Evolutionary conservation across 2,329 filamentous ascomycete species (phyloP), one percentile per base, ranked within the genome.

Genomic region (Lasiodiplodia hormozganensis): DNA sequence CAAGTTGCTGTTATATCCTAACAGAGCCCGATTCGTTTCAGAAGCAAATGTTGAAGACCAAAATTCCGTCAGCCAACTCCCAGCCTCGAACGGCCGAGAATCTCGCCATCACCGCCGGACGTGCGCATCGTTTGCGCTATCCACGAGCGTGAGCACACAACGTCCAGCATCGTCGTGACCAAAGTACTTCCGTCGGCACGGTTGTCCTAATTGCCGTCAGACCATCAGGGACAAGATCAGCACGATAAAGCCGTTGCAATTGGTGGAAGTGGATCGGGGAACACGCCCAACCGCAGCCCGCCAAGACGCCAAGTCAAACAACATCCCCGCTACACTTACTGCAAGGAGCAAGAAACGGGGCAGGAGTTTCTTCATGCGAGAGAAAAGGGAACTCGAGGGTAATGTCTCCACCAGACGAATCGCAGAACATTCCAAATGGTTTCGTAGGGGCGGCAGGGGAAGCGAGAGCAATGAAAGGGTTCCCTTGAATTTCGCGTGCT

Each of bases 251-350:
- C 31, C 5, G n/a, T 49, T 38, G 47, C 60, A 64, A 64, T 52
- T 64, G 60, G 60, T 64, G 60, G 60, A 64, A 64, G 43, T 38
- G 23, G 47, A 49, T 38, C 31, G 43, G 43, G 5, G 23, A 52
- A 47, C 47, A 38, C 21, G 16, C 60, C 31, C 47, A 64, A 52
- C 18, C 5, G 31, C 47, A 64, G 28, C 16, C 10, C 40, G 60
- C 60, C 60, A 64, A 64, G 60, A 64, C 31, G 60, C 60, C 60
- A 64, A 64, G 60, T 64, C 60, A 64, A 52, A 64, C 60, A 64
- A 52, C 43, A 64, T 25, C 60, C 47, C 60, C 43, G 60, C 31
- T 52, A 25, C 43, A 38, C 11, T 64, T 64, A 64, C 60, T 52
- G 6, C 60, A 52, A 52, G 43, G 28, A 64, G 60, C 18, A 38